Percentiles rank a stretch among this genome's conserved stretches.
These are phyloP conservation scores for Cyclostephanos invisitatus DNA, from an alignment of 108 stramenopile species.

Conservation along the genomic window DNA sequence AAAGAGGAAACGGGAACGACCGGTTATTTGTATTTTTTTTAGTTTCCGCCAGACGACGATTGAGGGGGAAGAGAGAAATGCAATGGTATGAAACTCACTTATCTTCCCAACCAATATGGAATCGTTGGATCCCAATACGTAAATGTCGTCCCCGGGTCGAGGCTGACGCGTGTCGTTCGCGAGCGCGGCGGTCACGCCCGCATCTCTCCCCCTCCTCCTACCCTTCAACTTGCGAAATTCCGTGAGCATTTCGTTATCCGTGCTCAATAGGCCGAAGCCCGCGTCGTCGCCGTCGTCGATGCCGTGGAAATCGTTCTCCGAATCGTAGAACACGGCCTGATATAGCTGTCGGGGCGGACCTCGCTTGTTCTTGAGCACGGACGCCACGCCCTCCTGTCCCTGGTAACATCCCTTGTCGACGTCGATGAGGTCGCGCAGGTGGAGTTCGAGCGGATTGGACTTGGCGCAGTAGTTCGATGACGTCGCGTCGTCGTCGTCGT, in stretches of 20 bases:
- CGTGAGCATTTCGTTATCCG: slow-evolving; percentile 22
- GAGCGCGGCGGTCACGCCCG: not conserved
- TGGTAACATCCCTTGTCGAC: slow-evolving; percentile 84
- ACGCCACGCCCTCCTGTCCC: slow-evolving; percentile 86
- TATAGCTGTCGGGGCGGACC: slow-evolving; percentile 75
- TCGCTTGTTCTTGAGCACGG: slow-evolving; percentile 76
- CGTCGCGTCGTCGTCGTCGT: not conserved
- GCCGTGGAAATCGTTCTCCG: slow-evolving; percentile 62
- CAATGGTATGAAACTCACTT: slow-evolving; percentile 23
- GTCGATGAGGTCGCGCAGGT: slow-evolving; percentile 57
- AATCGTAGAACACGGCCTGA: slow-evolving; percentile 71
- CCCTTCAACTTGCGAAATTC: slow-evolving; percentile 45
- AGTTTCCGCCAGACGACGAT: not conserved
- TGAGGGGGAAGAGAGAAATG: not conserved
- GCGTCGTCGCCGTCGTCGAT: slow-evolving; percentile 19
- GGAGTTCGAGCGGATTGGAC: slow-evolving; percentile 73
- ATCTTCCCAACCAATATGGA: slow-evolving; percentile 68
- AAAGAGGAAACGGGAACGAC: not conserved
- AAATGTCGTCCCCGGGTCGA: slow-evolving; percentile 55
- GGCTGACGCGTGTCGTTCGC: slow-evolving; percentile 66
- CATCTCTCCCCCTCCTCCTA: not conserved
- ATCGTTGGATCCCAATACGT: slow-evolving; percentile 78
- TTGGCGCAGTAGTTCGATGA: slow-evolving; percentile 40
- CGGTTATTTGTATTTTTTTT: not conserved
- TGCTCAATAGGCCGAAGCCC: slow-evolving; percentile 21